Evolutionary conservation across 2,329 filamentous ascomycete species (phyloP), one percentile per base, ranked within the genome.

Genomic region (Bipolaris victoriae): DNA sequence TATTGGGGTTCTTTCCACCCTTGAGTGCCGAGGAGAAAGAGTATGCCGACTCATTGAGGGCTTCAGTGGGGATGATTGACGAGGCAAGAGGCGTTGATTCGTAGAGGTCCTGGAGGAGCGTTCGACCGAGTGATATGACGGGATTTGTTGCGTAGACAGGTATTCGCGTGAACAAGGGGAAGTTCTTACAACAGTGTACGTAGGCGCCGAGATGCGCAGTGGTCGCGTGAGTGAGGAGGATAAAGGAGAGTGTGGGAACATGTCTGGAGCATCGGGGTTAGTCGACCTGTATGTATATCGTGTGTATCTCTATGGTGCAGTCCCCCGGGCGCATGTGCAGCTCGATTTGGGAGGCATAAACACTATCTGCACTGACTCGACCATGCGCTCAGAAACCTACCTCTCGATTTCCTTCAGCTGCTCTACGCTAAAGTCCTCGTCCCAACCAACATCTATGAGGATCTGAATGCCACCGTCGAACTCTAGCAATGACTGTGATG

Each of bases 381-480:
- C 33, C 16, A 26, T 44, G 39, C 36, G 44, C 51, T 40, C 47
- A 39, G 49, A 49, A 15, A 71, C 69, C 63, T 84, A 96, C 90
- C 92, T 95, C 79, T 98, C 94, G 60, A 99, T 85, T 78, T 95
- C 91, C 68, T 88, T 88, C 50, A 99, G 86, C 81, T 91, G 90
- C 61, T 86, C 85, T 31, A 87, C 86, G 72, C 96, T 90, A 74
- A 99, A 98, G 2, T 86, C 85, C 75, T 96, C 92, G 74, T 98
- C 93, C 95, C 95, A 99, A 58, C 95, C 95, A 43, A 97, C 89
- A 74, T 97, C 94, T 36, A 99, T 87, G 52, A 99, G 84, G 50
- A 99, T 87, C 77, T 98, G 98, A 79, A 99, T 90, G 57, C 94
- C 95, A 63, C 94, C 94, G 80, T 99, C 95, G 54, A 99, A 89